A percentile compares a stretch with the other conserved stretches of the same genome.
Evolutionary conservation across 345 rosid genomes (phyloP).

Genomic region (Brassica cretica): DNA sequence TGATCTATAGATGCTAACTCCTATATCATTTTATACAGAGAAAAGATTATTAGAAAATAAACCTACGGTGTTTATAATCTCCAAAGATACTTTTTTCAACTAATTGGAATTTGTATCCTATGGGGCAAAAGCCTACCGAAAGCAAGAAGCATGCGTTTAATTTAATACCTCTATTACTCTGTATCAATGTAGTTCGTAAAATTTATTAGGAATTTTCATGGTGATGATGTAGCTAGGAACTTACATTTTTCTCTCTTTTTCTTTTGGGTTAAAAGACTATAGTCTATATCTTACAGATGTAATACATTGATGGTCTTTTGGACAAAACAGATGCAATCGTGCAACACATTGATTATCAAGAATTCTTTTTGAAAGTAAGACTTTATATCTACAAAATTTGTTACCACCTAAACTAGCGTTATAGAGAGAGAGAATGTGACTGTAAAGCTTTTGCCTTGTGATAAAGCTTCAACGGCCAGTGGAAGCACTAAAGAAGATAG

Average conservation of each 20-base stretch:
- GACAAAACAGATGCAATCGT: neutral
- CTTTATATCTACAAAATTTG: neutral
- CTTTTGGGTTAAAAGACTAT: neutral
- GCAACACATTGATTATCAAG: neutral
- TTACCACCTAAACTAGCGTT: neutral
- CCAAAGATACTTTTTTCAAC: constrained; percentile 17
- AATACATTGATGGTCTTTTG: neutral
- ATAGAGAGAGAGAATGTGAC: neutral
- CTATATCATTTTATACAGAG: neutral
- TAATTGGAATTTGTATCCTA: constrained; percentile 33
- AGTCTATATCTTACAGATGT: constrained; percentile 6
- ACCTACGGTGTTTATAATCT: constrained; percentile 17
- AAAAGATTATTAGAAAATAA: neutral
- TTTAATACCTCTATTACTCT: constrained; percentile 1
- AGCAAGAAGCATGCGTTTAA: constrained; percentile 37
- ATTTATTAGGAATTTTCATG: neutral
- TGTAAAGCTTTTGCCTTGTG: neutral
- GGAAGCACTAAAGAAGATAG: neutral
- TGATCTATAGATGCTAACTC: constrained; percentile 5
- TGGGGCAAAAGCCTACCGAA: constrained; percentile 27
- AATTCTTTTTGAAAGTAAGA: neutral
- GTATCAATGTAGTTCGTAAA: neutral
- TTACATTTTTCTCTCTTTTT: neutral
- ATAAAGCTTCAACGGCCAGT: neutral
- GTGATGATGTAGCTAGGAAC: constrained; percentile 8